Percentiles rank a stretch among this genome's conserved stretches.
These are phyloP conservation scores for Strobilomyces confusus DNA, from an alignment of 768 basidiomycete species.

Conservation along the genomic window DNA sequence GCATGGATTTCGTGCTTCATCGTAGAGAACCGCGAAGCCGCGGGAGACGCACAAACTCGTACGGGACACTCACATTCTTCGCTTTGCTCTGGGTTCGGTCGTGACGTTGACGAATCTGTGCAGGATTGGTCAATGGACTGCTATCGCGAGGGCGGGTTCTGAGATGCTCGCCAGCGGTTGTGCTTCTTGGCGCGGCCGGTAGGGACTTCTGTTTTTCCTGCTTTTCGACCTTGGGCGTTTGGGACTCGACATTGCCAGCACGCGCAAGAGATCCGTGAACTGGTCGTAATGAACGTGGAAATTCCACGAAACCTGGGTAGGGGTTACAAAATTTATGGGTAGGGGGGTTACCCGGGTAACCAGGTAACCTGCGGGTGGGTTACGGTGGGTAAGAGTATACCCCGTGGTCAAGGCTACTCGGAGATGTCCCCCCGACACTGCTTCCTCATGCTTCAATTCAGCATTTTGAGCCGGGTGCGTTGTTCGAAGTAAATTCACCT, in stretches of 20 bases:
- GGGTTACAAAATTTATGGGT: too few relatives aligned
- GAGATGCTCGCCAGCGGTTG: constrained; percentile 74
- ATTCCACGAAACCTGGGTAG: too few relatives aligned
- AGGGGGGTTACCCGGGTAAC: too few relatives aligned
- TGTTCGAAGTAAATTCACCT: too few relatives aligned
- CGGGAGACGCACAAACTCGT: constrained; percentile 42
- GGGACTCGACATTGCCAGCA: constrained; percentile 98
- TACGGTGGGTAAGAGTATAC: too few relatives aligned
- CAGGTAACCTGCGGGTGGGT: too few relatives aligned
- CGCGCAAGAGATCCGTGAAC: constrained; percentile 99
- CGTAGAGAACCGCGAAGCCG: neutral
- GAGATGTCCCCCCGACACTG: too few relatives aligned
- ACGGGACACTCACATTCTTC: constrained; percentile 81
- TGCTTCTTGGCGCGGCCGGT: constrained; percentile 98
- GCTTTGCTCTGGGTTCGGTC: constrained; percentile 80
- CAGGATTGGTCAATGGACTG: neutral
- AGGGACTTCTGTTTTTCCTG: constrained; percentile 98
- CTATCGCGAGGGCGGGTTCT: neutral
- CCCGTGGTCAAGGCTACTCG: too few relatives aligned
- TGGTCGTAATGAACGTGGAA: constrained; percentile 23
- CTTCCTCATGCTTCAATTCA: too few relatives aligned
- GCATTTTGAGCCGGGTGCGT: too few relatives aligned
- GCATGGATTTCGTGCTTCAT: constrained; percentile 46
- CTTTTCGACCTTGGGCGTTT: constrained; percentile 95
- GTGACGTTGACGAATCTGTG: constrained; percentile 89